Evolutionary conservation across 805 yeast species (phyloP).

Genomic region (Wickerhamomyces sydowiorum): DNA sequence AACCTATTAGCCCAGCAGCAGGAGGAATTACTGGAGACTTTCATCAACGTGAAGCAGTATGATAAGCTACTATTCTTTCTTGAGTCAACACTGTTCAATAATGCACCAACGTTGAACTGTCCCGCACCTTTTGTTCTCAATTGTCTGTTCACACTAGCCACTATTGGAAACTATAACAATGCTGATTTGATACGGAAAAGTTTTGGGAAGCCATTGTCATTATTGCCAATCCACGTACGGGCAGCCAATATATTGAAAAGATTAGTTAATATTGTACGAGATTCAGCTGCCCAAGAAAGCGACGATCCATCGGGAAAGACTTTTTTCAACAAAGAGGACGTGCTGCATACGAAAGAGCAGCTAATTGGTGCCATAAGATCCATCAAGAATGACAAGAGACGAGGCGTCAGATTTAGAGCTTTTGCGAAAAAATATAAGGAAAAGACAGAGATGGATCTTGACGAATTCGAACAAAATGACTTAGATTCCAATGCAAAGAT

Average conservation of each 20-base stretch:
- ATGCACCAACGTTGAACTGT: slow-evolving; percentile 19
- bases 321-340: slow-evolving; percentile 10
- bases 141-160: slow-evolving; percentile 31
- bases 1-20: slow-evolving; percentile 1
- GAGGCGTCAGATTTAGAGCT: slow-evolving; percentile 8
- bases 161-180: slow-evolving; percentile 24
- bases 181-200: slow-evolving; percentile 21
- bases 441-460: background rate
- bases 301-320: background rate
- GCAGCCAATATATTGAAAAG: slow-evolving; percentile 25
- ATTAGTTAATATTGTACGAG: slow-evolving; percentile 11
- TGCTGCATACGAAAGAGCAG: slow-evolving; percentile 8
- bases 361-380: slow-evolving; percentile 9
- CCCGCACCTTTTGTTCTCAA: slow-evolving; percentile 30
- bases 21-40: slow-evolving; percentile 14
- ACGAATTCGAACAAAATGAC: background rate
- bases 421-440: slow-evolving; percentile 10
- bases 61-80: slow-evolving; percentile 30
- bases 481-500: background rate
- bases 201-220: slow-evolving; percentile 18
- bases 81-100: slow-evolving; percentile 22
- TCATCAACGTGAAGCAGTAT: slow-evolving; percentile 25
- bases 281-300: background rate
- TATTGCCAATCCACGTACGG: slow-evolving; percentile 26
- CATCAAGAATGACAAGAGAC: slow-evolving; percentile 1